Base-by-base conservation (phyloP, 78 protist genomes). In the Polysphondylium violaceum region DNA sequence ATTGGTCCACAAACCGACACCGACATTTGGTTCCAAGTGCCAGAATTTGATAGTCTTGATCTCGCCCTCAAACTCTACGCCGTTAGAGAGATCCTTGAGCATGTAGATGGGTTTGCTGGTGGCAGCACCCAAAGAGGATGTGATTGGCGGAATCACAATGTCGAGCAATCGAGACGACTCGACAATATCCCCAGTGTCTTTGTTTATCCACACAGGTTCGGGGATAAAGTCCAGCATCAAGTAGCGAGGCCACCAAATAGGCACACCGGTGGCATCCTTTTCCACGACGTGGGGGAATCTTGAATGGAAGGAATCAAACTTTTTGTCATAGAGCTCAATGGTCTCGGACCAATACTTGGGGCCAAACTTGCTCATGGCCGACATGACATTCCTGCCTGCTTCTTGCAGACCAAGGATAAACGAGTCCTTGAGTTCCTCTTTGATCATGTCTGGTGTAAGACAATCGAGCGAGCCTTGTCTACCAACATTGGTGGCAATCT, bases 11-110 rank as follows among this genome's bases (percentile, higher is more conserved):
- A 87, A 25, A 38, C 93, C 93, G 0, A 87, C 31, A 29, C 93
- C 93, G 33, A 87, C 93, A 58, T 87, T 87, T 17, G 93, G 93
- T 76, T 87, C 93, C 19, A 87, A 47, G 16, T 76, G 93, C 93
- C 93, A 87, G 58, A 87, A 87, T 41, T 50, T 59, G 19, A 87
- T 47, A 6, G 25, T 51, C 25, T n/a, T 31, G 3, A 87, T 23
- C 60, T 38, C 38, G 35, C 86, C 88, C 43, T 76, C 55, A 41
- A 87, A 87, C 61, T 85, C 86, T 33, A 19, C 40, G 0, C 79
- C 79, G 33, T 1, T 61, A 23, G 16, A 31, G 21, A 72, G 9
- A 50, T 72, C 78, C 21, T 50, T 44, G 27, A 72, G 33, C 4
- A 72, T n/a, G 21, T 50, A 72, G n/a, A 31, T 29, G 53, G 11